Conservation (phyloP, 78 protist genomes). For the Chrysochromulina tobinii region DNA sequence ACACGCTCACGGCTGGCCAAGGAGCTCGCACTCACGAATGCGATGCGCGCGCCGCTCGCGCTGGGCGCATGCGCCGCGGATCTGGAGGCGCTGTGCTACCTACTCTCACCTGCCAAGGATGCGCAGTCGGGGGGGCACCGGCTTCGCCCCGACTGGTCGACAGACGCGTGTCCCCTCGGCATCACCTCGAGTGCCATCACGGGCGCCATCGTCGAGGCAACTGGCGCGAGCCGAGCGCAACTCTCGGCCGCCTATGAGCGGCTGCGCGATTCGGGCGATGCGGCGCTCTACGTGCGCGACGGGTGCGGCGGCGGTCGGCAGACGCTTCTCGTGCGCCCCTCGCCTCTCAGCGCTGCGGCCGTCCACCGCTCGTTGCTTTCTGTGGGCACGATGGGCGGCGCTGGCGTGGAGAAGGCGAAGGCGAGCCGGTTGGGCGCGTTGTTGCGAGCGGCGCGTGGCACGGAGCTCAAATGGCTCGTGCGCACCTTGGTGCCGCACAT, state of each 20-base stretch:
- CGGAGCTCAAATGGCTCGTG: slow-evolving; percentile 19
- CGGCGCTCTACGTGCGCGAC: background rate
- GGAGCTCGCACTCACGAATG: background rate
- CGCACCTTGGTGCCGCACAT: slow-evolving; percentile 28
- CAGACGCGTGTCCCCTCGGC: background rate
- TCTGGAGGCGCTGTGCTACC: background rate
- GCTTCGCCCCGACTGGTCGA: background rate
- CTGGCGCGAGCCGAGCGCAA: background rate
- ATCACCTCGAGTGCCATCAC: background rate
- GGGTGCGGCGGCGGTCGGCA: background rate
- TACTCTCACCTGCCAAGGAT: slow-evolving; percentile 6
- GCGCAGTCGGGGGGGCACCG: slow-evolving; percentile 18
- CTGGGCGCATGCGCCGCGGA: background rate
- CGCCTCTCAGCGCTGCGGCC: background rate
- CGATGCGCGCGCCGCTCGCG: background rate
- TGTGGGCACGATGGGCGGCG: slow-evolving; percentile 21
- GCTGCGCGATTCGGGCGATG: background rate
- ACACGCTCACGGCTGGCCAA: background rate
- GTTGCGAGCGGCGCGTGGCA: background rate
- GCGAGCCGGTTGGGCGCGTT: background rate
- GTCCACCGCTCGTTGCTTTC: background rate
- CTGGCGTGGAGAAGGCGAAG: background rate
- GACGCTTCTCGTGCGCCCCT: background rate
- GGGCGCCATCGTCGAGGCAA: background rate
- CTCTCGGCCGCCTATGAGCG: background rate